Evolutionary conservation across 768 basidiomycete species (phyloP), one percentile per base, ranked within the genome.

Genomic region (Leucocoprinus birnbaumii): DNA sequence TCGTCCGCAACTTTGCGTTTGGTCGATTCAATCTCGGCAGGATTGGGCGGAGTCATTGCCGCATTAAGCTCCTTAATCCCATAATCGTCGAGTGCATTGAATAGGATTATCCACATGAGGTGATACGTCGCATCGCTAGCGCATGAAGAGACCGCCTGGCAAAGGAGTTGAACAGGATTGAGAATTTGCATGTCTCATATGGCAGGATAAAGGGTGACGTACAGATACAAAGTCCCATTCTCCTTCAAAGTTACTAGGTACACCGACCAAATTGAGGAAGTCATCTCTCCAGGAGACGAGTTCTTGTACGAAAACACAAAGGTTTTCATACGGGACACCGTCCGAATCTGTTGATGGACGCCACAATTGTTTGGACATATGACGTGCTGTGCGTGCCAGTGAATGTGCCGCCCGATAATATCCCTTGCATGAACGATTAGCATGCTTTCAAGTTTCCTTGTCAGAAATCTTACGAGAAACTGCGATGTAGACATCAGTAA

Each of bases 91-190:
- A 96, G 70, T 1, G 93, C 92, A 58, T 79, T 84, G 68, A 89
- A 88, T 3, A 94, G 69, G 40, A 86, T 82, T 57, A 94, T 85
- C 92, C 91, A 96, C 83, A 95, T 87, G 62, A 89, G 83, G 71
- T 97, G 94, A 66, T 90, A 95, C 25, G 89, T 91, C 25, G 91
- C 89, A 65, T 94, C 90, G 64, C 88, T 91, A 18, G 89, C 87
- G 61, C 89, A 89, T 73, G 74, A 75, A 47, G 74, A 75, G 27
- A 78, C 77, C 41, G 76, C 77, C 78, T 82, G 57, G 6, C 14
- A 26, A 31, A 14, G 43, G 53, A 53, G 38, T 38, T 38, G 38
- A 6, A 16, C 3, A 11, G 50, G 55, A 46, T 34, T 48, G 8
- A 58, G 2, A 43, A 50, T 26, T 54, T 31, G 11, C 6, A 31